These are phyloP conservation scores for Meyerozyma guilliermondii DNA, from an alignment of 1,139 yeast species.

Conservation along the genomic window DNA sequence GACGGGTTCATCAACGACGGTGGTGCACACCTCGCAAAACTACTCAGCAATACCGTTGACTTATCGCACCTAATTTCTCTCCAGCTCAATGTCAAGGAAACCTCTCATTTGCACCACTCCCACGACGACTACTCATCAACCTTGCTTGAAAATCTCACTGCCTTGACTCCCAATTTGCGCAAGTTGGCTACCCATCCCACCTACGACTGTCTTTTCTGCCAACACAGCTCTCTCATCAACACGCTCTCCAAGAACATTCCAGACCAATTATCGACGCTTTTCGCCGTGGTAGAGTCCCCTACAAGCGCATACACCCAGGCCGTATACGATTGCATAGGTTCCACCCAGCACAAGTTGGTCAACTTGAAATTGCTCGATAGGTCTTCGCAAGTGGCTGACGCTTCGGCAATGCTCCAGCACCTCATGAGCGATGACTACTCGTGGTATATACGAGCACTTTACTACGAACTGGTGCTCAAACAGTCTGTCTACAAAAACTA, in stretches of 20 bases:
- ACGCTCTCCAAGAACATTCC: slow-evolving; percentile 7
- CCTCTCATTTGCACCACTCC: slow-evolving; percentile 10
- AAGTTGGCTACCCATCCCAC: slow-evolving; percentile 13
- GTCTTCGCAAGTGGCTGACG: slow-evolving; percentile 7
- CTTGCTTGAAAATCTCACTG: slow-evolving; percentile 10
- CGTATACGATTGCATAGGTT: slow-evolving; percentile 7
- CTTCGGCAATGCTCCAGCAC: slow-evolving; percentile 9
- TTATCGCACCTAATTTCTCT: slow-evolving; percentile 8
- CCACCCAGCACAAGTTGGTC: slow-evolving; percentile 9
- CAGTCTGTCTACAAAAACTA: slow-evolving; percentile 6
- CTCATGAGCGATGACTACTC: slow-evolving; percentile 9
- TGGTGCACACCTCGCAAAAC: slow-evolving; percentile 7
- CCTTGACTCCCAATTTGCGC: slow-evolving; percentile 10
- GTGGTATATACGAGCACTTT: slow-evolving; percentile 15
- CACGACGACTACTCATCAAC: slow-evolving; percentile 9
- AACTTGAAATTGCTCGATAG: slow-evolving; percentile 11
- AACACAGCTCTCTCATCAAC: slow-evolving; percentile 8
- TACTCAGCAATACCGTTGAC: slow-evolving; percentile 7
- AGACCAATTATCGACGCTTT: slow-evolving; percentile 10
- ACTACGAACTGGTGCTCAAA: slow-evolving; percentile 9
- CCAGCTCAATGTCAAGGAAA: slow-evolving; percentile 12
- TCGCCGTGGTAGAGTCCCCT: slow-evolving; percentile 14
- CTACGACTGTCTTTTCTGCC: slow-evolving; percentile 16
- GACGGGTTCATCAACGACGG: slow-evolving; percentile 14
- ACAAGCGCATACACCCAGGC: slow-evolving; percentile 7